phyloP scores from a whole-genome alignment of 2,329 filamentous ascomycete species.

The Tolypocladium endophyticum region DNA sequence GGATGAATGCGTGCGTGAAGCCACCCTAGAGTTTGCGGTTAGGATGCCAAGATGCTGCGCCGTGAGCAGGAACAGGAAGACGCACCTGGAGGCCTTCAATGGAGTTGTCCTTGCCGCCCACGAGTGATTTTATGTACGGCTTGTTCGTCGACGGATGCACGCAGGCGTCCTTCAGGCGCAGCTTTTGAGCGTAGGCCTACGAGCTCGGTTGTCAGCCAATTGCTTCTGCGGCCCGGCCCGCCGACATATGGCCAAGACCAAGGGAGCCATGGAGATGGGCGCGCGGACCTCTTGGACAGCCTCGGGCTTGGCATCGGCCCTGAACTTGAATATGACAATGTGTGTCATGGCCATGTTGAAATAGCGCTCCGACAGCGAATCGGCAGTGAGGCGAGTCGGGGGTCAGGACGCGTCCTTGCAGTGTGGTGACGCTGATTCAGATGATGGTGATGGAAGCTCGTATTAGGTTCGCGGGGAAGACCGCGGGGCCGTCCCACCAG shows the following conservation, averaged over 20 bases:
- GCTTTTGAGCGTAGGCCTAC: slow-evolving; percentile 20
- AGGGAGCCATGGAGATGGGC: background rate
- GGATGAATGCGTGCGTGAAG: slow-evolving; percentile 59
- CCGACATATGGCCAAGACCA: background rate
- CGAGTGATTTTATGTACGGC: slow-evolving; percentile 48
- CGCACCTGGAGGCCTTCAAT: slow-evolving; percentile 48
- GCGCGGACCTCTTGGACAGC: slow-evolving; percentile 33
- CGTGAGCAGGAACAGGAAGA: background rate
- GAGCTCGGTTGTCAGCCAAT: background rate
- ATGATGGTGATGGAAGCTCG: background rate
- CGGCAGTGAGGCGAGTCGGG: background rate
- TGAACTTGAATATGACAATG: slow-evolving; percentile 59
- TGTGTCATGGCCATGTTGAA: slow-evolving; percentile 38
- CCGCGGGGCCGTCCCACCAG: background rate
- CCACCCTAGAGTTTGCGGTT: slow-evolving; percentile 33
- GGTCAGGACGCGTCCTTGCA: background rate
- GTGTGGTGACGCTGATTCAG: background rate
- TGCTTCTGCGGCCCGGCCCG: background rate
- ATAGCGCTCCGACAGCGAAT: background rate
- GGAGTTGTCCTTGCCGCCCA: slow-evolving; percentile 52
- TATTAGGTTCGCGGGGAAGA: background rate
- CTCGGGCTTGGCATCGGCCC: slow-evolving; percentile 33
- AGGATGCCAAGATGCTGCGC: background rate
- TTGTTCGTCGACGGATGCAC: slow-evolving; percentile 47
- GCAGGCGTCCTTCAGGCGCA: slow-evolving; percentile 48